phyloP scores from a whole-genome alignment of 768 basidiomycete genomes.

The Sutorius australiensis region DNA sequence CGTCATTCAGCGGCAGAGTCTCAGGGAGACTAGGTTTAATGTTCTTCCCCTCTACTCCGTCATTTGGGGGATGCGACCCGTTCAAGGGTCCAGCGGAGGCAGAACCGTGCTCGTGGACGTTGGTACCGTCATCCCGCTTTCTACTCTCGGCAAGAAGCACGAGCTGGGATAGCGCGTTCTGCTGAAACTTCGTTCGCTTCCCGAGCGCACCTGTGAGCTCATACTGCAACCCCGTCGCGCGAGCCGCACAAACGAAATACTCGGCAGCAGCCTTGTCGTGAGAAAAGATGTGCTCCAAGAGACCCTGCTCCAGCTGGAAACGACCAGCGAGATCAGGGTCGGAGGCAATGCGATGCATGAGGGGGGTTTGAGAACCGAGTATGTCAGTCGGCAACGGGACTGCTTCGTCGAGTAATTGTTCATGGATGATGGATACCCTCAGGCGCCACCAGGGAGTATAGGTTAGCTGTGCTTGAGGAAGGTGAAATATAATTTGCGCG shows the following conservation, averaged over 20 bases:
- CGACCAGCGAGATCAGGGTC: constrained; percentile 67
- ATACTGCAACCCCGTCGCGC: constrained; percentile 75
- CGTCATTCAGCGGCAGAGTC: constrained; percentile 84
- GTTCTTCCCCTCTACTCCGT: not conserved
- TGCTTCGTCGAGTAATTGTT: constrained; percentile 77
- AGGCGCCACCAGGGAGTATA: constrained; percentile 80
- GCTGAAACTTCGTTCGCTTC: constrained; percentile 91
- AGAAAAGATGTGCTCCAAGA: constrained; percentile 70
- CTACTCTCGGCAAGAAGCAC: constrained; percentile 91
- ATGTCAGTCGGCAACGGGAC: constrained; percentile 51
- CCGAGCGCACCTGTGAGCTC: constrained; percentile 92
- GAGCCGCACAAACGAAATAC: constrained; percentile 73
- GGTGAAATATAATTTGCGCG: constrained; percentile 64
- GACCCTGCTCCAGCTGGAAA: constrained; percentile 70
- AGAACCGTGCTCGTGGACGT: constrained; percentile 7
- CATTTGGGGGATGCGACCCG: constrained; percentile 8
- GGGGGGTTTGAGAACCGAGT: constrained; percentile 38
- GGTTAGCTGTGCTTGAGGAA: constrained; percentile 44
- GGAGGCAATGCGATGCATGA: constrained; percentile 37
- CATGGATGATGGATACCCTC: constrained; percentile 67
- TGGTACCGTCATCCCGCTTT: constrained; percentile 30
- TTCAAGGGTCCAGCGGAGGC: constrained; percentile 2
- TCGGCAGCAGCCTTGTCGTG: constrained; percentile 78
- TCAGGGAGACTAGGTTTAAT: constrained; percentile 53
- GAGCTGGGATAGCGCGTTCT: constrained; percentile 80